Base-by-base conservation (phyloP, 2,329 filamentous ascomycete species). In the Ophiostoma triangulosporum region DNA sequence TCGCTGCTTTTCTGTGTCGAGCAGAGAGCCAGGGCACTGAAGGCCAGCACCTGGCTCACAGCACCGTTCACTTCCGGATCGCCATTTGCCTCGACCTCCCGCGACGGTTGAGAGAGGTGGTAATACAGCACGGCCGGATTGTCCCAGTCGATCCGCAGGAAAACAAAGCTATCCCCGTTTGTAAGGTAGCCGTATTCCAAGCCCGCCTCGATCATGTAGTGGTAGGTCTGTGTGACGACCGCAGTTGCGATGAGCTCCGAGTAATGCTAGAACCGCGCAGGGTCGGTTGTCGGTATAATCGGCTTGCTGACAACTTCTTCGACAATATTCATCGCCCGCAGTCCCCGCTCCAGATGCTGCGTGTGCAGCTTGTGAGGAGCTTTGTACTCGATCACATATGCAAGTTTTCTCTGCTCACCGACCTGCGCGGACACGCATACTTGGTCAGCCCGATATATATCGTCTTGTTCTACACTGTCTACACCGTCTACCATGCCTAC, bases 181-280 rank as follows among this genome's bases (percentile, higher is more conserved):
- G 64, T 7, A 74, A 62, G 0, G n/a, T n/a, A n/a, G n/a, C n/a
- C n/a, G n/a, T n/a, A n/a, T n/a, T n/a, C n/a, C n/a, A n/a, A n/a
- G n/a, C 74, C 69, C 12, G 61, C 62, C 48, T 70, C 59, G 14
- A 76, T 66, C 67, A 77, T 77, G 60, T 75, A 75, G 33, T 71
- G 66, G 58, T 71, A 76, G 1, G 66, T 69, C 61, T 77, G 68
- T 4, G 70, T 70, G 31, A 77, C 61, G 11, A 72, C 67, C 27
- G 72, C 67, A 8, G 67, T 65, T 0, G 69, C 29, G 48, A 56
- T 40, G 12, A 54, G 49, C 29, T 56, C 54, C 3, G 54, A 40
- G 35, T 50, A 54, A 43, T 54, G 51, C 17, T 45, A 9, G 27
- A 46, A 45, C 27, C 48, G 43, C 1, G 24, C 54, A 6, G 48